Evolutionary conservation across 75 land plant species (phyloP), one percentile per base, ranked within the genome.

Genomic region (Pinus taeda): DNA sequence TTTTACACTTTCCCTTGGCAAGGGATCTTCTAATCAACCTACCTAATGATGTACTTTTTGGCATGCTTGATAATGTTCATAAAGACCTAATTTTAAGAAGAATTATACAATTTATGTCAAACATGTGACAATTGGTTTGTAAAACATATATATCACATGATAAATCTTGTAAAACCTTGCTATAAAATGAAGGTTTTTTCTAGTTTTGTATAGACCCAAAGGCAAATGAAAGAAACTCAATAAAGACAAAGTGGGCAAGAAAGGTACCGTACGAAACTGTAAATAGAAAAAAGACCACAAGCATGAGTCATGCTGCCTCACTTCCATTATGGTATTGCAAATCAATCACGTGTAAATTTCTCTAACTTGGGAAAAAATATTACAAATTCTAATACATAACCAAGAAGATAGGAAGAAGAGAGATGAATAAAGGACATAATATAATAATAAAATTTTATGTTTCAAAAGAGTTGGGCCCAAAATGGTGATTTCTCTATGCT

Each of bases 391-490:
- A 49, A 49, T 49, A 49, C 11, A 0, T 49, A 49, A 49, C 53
- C 1, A 49, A 49, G 53, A 49, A 7, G 12, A 49, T 2, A 8
- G n/a, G n/a, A n/a, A 45, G 49, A 45, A 45, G 5, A 45, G 49
- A 45, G 1, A 45, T 49, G 53, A 49, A 49, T 49, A 8, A 8
- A 49, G 11, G 53, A 49, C 53, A 49, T 9, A 9, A 49, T 49
- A 49, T 49, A 49, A 49, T 49, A 49, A 9, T 8, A 39, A 39
- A 81, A 91, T 94, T 49, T 87, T 83, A 24, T 75, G 76, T 24
- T 94, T 92, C 77, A 94, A 92, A 82, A 94, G 97, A 57, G 86
- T 94, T 42, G 97, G 97, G 14, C 91, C 97, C 26, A 94, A 94
- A 71, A 92, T 92, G 88, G 97, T 92, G 79, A 80, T 37, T 65